phyloP scores from a whole-genome alignment of 768 basidiomycete genomes.

The Tylopilus sp. region DNA sequence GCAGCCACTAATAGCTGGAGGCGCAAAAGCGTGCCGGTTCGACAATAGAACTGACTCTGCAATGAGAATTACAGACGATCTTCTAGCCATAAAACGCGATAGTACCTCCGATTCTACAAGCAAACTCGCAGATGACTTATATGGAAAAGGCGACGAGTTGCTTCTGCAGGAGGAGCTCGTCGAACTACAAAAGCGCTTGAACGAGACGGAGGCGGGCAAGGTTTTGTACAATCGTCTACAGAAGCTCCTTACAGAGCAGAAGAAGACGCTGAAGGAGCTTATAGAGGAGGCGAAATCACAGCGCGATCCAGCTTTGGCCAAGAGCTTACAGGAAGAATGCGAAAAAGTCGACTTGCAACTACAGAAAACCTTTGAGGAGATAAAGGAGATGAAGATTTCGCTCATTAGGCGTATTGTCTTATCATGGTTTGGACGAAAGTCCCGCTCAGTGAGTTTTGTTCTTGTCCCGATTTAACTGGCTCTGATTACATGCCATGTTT shows the following conservation, averaged over 20 bases:
- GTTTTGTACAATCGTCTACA: conserved; percentile 16
- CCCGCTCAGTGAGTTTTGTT: conserved; percentile 8
- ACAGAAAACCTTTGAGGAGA: conserved; percentile 26
- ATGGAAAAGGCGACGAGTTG: background rate
- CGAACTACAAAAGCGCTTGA: conserved; percentile 8
- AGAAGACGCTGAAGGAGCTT: conserved; percentile 5
- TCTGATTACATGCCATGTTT: background rate
- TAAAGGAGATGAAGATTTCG: conserved; percentile 18
- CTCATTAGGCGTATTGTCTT: conserved; percentile 6
- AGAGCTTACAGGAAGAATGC: conserved; percentile 10
- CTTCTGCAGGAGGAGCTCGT: conserved; percentile 22
- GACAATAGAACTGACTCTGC: background rate
- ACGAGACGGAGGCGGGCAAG: conserved; percentile 25
- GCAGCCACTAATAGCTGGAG: background rate
- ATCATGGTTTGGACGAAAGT: conserved; percentile 1
- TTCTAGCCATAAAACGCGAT: background rate
- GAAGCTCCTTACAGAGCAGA: conserved; percentile 17
- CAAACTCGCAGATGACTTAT: no score
- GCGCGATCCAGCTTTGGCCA: conserved; percentile 10
- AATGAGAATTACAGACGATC: background rate
- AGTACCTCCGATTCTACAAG: no score
- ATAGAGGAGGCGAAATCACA: conserved; percentile 12
- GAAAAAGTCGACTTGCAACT: conserved; percentile 10
- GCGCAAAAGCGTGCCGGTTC: conserved; percentile 1
- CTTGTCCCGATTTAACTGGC: background rate